Conservation (phyloP, 495 filamentous ascomycete species). For the Penicillium chermesinum region DNA sequence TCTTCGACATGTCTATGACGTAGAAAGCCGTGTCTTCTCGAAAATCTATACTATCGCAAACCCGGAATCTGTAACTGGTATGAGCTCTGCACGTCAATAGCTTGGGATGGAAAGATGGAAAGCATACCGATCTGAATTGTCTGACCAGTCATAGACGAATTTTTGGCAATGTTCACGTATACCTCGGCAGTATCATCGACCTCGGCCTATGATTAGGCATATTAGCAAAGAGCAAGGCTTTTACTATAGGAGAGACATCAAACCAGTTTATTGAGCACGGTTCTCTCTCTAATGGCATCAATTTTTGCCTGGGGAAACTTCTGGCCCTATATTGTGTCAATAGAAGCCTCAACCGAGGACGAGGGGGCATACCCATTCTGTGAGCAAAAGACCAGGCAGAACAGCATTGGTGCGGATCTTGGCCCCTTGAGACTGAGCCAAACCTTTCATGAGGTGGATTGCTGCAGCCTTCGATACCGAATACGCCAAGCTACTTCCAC, state of each 20-base stretch:
- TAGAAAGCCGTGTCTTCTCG: too few relatives aligned
- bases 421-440: slow-evolving; percentile 60
- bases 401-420: slow-evolving; percentile 66
- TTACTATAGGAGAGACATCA: neutral
- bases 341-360: neutral
- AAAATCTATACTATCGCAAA: slow-evolving; percentile 23
- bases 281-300: slow-evolving; percentile 30
- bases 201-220: slow-evolving; percentile 34
- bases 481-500: slow-evolving; percentile 61
- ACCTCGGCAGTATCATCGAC: slow-evolving; percentile 53
- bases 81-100: neutral
- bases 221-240: slow-evolving; percentile 7
- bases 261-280: slow-evolving; percentile 43
- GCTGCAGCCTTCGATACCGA: slow-evolving; percentile 64
- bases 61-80: slow-evolving; percentile 28
- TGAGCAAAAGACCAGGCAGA: slow-evolving; percentile 61
- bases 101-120: too few relatives aligned
- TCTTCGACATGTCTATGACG: too few relatives aligned
- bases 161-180: slow-evolving; percentile 49
- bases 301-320: slow-evolving; percentile 42
- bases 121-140: slow-evolving; percentile 50
- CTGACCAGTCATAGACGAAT: slow-evolving; percentile 55
- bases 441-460: slow-evolving; percentile 66
- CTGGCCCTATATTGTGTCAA: slow-evolving; percentile 32
- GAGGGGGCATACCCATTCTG: slow-evolving; percentile 58